Evolutionary conservation across 2,329 filamentous ascomycete species (phyloP).

Genomic region (Fusarium hainanense): DNA sequence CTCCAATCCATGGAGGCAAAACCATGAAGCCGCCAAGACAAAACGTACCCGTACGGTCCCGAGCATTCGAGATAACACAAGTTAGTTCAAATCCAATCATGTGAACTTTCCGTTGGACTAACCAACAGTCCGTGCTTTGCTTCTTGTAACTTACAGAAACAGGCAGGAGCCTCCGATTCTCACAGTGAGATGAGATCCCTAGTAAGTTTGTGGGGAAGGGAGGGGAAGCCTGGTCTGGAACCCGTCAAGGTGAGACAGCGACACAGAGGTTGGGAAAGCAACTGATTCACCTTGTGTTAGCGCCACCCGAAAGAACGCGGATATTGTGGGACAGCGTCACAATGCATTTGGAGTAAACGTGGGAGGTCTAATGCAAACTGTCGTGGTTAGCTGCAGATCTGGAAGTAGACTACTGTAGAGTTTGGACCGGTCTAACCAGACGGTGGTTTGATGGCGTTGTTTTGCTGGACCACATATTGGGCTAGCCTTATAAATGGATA

Average conservation of each 20-base stretch:
- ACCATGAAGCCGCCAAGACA: slow-evolving; percentile 1
- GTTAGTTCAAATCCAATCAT: neutral
- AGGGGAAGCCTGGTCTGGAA: neutral
- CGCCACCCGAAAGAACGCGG: neutral
- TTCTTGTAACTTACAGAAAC: neutral
- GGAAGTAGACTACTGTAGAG: neutral
- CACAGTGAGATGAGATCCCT: slow-evolving; percentile 17
- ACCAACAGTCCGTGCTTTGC: slow-evolving; percentile 4
- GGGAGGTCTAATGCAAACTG: neutral
- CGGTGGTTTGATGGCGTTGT: neutral
- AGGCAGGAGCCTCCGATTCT: slow-evolving; percentile 5
- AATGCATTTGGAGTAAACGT: slow-evolving; percentile 10
- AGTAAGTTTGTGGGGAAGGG: neutral
- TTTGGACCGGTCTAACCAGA: slow-evolving; percentile 15
- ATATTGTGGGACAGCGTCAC: slow-evolving; percentile 24
- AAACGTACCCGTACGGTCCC: slow-evolving; percentile 4
- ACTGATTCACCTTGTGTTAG: slow-evolving; percentile 3
- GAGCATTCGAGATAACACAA: neutral
- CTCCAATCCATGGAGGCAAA: neutral
- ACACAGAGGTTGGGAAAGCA: slow-evolving; percentile 6
- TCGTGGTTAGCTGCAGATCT: slow-evolving; percentile 5
- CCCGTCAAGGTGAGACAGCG: neutral
- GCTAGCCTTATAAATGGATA: neutral
- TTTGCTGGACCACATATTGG: neutral
- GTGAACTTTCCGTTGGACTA: neutral